Percentiles rank a stretch among this genome's conserved stretches.
phyloP scores from a whole-genome alignment of 2,329 filamentous ascomycete genomes.

The Colletotrichum falcatum region DNA sequence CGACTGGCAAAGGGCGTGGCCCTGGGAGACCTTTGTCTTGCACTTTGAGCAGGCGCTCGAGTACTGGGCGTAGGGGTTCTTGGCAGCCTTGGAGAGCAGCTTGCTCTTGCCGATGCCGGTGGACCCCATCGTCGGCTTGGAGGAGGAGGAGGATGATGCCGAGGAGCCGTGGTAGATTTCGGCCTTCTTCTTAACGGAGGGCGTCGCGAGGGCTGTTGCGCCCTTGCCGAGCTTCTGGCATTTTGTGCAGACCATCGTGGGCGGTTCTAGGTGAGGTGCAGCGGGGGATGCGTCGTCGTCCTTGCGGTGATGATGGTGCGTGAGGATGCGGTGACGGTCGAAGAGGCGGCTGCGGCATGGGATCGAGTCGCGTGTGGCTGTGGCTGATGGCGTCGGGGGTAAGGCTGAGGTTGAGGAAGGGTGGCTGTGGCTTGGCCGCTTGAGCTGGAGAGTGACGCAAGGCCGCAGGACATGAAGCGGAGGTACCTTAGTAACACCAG shows the following conservation, averaged over 20 bases:
- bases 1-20: slow-evolving; percentile 69
- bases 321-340: neutral
- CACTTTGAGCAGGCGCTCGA: slow-evolving; percentile 70
- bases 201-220: slow-evolving; percentile 69
- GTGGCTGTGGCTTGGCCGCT: slow-evolving; percentile 5
- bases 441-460: slow-evolving; percentile 29
- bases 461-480: neutral
- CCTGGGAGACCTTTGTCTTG: slow-evolving; percentile 73
- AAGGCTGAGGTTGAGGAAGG: slow-evolving; percentile 8
- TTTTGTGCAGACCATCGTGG: slow-evolving; percentile 72
- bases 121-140: slow-evolving; percentile 66
- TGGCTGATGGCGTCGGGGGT: slow-evolving; percentile 1
- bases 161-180: slow-evolving; percentile 75
- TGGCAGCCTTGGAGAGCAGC: slow-evolving; percentile 71
- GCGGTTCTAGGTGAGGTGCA: neutral
- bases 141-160: slow-evolving; percentile 52
- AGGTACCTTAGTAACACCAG: neutral
- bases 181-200: slow-evolving; percentile 74
- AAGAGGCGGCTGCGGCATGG: neutral
- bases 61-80: slow-evolving; percentile 75
- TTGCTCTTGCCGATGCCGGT: slow-evolving; percentile 75
- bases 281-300: neutral
- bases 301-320: neutral
- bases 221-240: slow-evolving; percentile 71
- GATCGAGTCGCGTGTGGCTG: neutral